Base-by-base conservation (phyloP, 2,329 filamentous ascomycete species). In the Didymella exigua region DNA sequence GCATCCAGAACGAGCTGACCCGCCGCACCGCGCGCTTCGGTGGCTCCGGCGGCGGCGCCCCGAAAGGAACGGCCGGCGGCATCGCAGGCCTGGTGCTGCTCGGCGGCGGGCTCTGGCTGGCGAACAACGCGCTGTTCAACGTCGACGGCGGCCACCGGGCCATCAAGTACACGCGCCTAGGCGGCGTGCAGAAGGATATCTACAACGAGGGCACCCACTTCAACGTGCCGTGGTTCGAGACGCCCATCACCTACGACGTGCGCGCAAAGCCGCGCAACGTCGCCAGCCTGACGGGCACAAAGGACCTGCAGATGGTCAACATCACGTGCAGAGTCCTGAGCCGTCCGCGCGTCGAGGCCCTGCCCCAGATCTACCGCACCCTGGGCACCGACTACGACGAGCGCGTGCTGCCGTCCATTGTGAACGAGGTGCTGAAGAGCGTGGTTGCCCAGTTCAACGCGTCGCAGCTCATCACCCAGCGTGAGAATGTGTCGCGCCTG, bases 231-330 rank as follows among this genome's bases (percentile, higher is more conserved):
- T 99, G 95, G 95, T 89, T 99, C 78, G 95, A 99, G 80, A 96
- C 93, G 4, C 92, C 95, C 46, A 87, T 99, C 76, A 88, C 93
- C 69, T 99, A 98, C 82, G 93, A 99, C 77, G 95, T 99, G 68
- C 93, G 95, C 79, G 95, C 95, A 57, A 97, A 93, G 83, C 95
- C 95, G 70, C 88, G 95, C 75, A 97, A 96, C 73, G 93, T 99
- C 68, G 90, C 95, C 65, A 98, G 95, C 64, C 86, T 99, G 65
- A 99, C 95, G 56, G 95, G 95, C 68, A 99, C 95, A 73, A 99
- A 99, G 84, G 95, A 99, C 79, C 81, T 99, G 78, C 95, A 99
- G 82, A 99, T 99, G 95, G 95, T 98, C 75, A 99, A 99, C 85
- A 98, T 99, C 76, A 99, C 93, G 73, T 99, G 95, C 79, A 93